Percentiles rank a stretch among this genome's conserved stretches.
These are phyloP conservation scores for Hortiboletus campestris DNA, from an alignment of 768 basidiomycete species.

Conservation along the genomic window DNA sequence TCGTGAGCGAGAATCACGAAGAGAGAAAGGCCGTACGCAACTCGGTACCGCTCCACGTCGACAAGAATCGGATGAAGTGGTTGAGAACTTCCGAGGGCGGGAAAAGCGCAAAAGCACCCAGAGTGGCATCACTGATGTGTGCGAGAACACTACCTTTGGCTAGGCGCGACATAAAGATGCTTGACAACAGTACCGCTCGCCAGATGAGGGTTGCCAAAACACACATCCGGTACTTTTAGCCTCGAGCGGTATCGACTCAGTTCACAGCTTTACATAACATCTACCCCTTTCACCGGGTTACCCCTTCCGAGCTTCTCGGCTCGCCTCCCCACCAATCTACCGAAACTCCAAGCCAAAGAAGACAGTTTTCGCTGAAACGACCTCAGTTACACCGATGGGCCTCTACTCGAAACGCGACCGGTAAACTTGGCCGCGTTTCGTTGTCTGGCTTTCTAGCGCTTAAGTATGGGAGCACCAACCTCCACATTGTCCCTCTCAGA, in stretches of 20 bases:
- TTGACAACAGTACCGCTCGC: neutral
- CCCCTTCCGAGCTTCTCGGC: too few species aligned
- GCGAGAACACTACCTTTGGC: slow-evolving; percentile 48
- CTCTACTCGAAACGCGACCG: too few species aligned
- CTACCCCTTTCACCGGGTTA: too few species aligned
- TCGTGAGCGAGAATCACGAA: slow-evolving; percentile 10
- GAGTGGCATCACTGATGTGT: slow-evolving; percentile 57
- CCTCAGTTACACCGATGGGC: too few species aligned
- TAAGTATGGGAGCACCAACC: neutral
- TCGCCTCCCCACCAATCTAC: too few species aligned
- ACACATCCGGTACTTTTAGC: neutral
- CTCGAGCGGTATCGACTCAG: too few species aligned
- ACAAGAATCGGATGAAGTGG: slow-evolving; percentile 72
- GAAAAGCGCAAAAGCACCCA: slow-evolving; percentile 61
- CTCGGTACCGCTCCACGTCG: slow-evolving; percentile 89
- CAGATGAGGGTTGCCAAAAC: neutral
- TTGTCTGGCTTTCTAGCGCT: neutral
- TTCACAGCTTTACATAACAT: too few species aligned
- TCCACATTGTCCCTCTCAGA: neutral
- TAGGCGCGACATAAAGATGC: slow-evolving; percentile 45
- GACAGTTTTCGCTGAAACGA: too few species aligned
- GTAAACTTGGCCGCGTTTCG: too few species aligned
- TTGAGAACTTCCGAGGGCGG: slow-evolving; percentile 63
- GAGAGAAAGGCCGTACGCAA: slow-evolving; percentile 40
- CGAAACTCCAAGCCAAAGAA: too few species aligned